Evolutionary conservation across 306 rosid genomes (phyloP).

Genomic region (Neltuma alba): DNA sequence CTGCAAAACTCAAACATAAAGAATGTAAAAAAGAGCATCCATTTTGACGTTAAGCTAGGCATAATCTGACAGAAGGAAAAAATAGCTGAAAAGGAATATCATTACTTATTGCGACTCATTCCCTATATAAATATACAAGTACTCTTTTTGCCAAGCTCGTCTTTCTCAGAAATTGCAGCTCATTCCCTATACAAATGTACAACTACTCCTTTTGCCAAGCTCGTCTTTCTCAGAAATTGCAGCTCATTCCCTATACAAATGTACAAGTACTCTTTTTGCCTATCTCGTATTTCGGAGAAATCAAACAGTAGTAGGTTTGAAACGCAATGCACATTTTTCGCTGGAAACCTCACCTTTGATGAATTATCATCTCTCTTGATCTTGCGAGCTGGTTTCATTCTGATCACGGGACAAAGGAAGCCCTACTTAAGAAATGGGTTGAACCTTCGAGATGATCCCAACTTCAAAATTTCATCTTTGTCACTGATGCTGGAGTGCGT

Average conservation of each 20-base stretch:
- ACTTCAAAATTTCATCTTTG: conserved; percentile 6
- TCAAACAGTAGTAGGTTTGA: not conserved
- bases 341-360: conserved; percentile 43
- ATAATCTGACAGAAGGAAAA: not conserved
- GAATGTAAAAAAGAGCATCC: not conserved
- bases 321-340: conserved; percentile 15
- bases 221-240: too few species aligned
- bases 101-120: not conserved
- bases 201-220: too few species aligned
- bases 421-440: not conserved
- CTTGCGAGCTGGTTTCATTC: conserved; percentile 57
- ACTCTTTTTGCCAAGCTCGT: not conserved
- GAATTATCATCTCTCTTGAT: conserved; percentile 47
- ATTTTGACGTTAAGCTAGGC: not conserved
- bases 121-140: not conserved
- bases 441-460: conserved; percentile 9
- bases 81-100: not conserved
- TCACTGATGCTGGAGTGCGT: not conserved
- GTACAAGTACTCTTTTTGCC: not conserved
- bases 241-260: not conserved
- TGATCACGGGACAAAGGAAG: conserved; percentile 16
- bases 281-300: conserved; percentile 10
- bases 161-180: not conserved
- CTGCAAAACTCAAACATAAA: conserved; percentile 38
- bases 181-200: too few species aligned